Evolutionary conservation across 2,329 filamentous ascomycete genomes (phyloP).

Genomic region (Scedosporium boydii): DNA sequence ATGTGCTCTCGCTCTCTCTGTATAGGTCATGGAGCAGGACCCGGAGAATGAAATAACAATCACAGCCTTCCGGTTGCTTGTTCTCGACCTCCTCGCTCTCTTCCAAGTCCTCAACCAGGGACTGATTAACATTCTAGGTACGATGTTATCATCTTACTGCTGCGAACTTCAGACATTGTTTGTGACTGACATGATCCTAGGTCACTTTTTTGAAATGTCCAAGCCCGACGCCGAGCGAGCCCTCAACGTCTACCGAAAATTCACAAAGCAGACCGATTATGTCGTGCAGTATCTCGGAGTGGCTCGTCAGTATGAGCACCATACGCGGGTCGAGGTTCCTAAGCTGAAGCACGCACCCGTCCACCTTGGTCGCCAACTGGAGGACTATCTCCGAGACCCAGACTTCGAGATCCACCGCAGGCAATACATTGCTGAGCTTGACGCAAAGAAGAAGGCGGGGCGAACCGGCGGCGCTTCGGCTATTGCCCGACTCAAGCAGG

Average conservation of each 20-base stretch:
- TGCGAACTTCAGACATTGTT: not conserved
- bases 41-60: constrained; percentile 95
- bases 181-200: constrained; percentile 31
- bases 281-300: constrained; percentile 85
- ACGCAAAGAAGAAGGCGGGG: constrained; percentile 51
- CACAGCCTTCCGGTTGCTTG: constrained; percentile 84
- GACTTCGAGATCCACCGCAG: constrained; percentile 91
- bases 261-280: constrained; percentile 83
- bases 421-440: constrained; percentile 84
- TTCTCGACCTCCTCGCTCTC: constrained; percentile 77
- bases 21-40: constrained; percentile 68
- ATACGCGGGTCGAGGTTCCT: constrained; percentile 86
- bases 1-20: not conserved
- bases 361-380: constrained; percentile 76
- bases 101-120: constrained; percentile 96
- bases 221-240: constrained; percentile 86
- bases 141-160: constrained; percentile 16
- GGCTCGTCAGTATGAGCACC: constrained; percentile 82
- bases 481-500: constrained; percentile 21
- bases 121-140: constrained; percentile 92
- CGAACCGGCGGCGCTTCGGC: constrained; percentile 18
- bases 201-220: constrained; percentile 98
- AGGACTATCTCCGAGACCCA: constrained; percentile 88
- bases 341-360: constrained; percentile 96
- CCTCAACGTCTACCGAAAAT: constrained; percentile 83